Base-by-base conservation (phyloP, 805 yeast species). In the Ogataea populi-albae region DNA sequence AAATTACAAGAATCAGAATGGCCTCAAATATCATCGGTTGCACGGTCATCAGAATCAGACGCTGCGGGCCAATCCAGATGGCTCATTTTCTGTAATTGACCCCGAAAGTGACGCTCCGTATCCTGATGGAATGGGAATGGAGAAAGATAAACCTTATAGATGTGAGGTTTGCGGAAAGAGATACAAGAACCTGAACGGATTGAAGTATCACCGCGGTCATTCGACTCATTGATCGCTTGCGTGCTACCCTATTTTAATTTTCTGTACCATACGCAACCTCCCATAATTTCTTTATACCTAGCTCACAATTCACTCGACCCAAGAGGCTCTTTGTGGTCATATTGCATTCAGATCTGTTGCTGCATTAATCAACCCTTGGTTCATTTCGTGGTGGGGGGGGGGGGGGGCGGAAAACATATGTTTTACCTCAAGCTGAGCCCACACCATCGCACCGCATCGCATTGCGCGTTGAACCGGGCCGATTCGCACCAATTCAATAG, bases 121-220 rank as follows among this genome's bases (percentile, higher is more conserved):
- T 57, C 86, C 91, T 26, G 96, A 91, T 59, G 95, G 95, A 4
- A 82, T 87, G 64, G 95, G 89, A 16, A 75, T 87, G 76, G 98
- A 93, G 62, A 89, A 87, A 68, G 98, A 93, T 68, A 93, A 93
- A 67, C 98, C 98, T 24, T 93, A 91, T 62, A 75, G 97, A 56
- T 93, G 98, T 65, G 98, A 93, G 65, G 96, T 91, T 27, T 93
- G 98, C 66, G 98, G 98, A 40, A 93, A 91, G 65, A 70, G 98
- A 38, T 93, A 93, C 68, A 93, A 93, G 71, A 93, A 93, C 57
- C 69, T 93, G 54, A 93, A 93, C 61, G 98, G 98, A 18, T 71
- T 93, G 62, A 93, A 93, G 64, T 93, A 93, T 62, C 98, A 93
- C 63, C 77, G 97, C 52, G 98, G 96, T 16, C 98, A 93, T 64